Evolutionary conservation across 2,329 filamentous ascomycete genomes (phyloP), one percentile per base, ranked within the genome.

Genomic region (Exophiala phaeomuriformis): DNA sequence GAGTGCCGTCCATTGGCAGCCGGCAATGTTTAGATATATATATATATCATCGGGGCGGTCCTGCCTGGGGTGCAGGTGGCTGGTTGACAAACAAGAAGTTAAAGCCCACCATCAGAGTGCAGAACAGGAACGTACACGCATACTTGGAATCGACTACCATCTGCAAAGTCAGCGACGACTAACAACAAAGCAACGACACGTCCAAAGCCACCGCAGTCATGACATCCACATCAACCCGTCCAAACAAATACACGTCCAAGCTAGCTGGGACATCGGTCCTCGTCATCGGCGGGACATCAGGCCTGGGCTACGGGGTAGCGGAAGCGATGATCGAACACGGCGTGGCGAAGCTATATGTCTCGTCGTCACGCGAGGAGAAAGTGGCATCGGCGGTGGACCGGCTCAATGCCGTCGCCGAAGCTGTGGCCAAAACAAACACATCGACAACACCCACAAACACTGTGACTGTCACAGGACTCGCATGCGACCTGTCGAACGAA

Each of bases 251-350:
- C 37, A 61, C 56, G 10, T 67, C 67, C 60, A 79, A 77, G 63
- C 74, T 80, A 19, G 57, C 66, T 27, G 66, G 64, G 57, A 64
- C 67, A n/a, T 71, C 71, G 39, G 66, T 80, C 51, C 70, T 81
- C 50, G 66, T 81, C 58, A 68, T 80, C 31, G 78, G 78, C 29
- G 77, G 76, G 39, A 75, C 74, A 41, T 70, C 71, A 42, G 78
- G 78, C 51, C 73, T 81, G 37, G 78, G 78, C 37, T 79, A 72
- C 61, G 67, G 65, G 54, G 73, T 77, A 9, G 77, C 77, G 50
- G 73, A 79, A 71, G 75, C 74, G 1, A 66, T 68, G 40, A 62
- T 80, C 52, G 77, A 79, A 57, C 66, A 74, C 59, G 74, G 73
- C 57, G 57, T 52, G 10, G 72, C 72, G 48, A 64, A 67, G 35